Evolutionary conservation across 1,284 basidiomycete genomes (phyloP).

Genomic region (Melampsora americana): DNA sequence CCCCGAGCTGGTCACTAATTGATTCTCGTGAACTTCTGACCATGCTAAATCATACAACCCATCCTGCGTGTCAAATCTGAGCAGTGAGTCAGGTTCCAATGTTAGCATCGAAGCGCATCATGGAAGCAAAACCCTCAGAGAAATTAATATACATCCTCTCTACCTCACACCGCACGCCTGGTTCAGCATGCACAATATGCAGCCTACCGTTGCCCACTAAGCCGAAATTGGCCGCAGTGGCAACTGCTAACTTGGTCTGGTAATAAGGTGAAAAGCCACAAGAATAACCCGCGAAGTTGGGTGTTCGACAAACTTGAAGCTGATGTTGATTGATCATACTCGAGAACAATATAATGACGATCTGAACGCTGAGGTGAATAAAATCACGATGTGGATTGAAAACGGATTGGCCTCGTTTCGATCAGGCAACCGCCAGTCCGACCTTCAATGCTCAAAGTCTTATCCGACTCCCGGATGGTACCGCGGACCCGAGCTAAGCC

Average conservation of each 20-base stretch:
- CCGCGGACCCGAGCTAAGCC: no score
- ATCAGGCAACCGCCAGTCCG: no score
- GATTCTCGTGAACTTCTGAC: constrained; percentile 91
- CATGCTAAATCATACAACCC: constrained; percentile 87
- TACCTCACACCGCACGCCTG: neutral
- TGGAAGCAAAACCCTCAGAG: constrained; percentile 36
- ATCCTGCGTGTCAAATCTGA: constrained; percentile 88
- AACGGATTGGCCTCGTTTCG: no score
- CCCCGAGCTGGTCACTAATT: constrained; percentile 80
- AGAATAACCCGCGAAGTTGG: constrained; percentile 75
- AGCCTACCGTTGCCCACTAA: constrained; percentile 88
- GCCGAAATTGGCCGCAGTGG: constrained; percentile 89
- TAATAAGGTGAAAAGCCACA: constrained; percentile 91
- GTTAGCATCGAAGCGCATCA: constrained; percentile 34
- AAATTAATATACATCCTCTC: constrained; percentile 28
- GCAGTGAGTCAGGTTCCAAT: neutral
- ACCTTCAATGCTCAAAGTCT: no score
- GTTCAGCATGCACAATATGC: constrained; percentile 60
- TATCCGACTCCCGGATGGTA: no score
- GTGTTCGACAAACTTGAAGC: constrained; percentile 46
- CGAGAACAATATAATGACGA: neutral
- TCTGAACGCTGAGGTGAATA: no score
- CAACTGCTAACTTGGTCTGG: constrained; percentile 73
- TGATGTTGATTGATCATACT: constrained; percentile 34
- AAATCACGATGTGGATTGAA: no score